Conservation (phyloP, 2,329 filamentous ascomycete species). For the Coleophoma cylindrospora region DNA sequence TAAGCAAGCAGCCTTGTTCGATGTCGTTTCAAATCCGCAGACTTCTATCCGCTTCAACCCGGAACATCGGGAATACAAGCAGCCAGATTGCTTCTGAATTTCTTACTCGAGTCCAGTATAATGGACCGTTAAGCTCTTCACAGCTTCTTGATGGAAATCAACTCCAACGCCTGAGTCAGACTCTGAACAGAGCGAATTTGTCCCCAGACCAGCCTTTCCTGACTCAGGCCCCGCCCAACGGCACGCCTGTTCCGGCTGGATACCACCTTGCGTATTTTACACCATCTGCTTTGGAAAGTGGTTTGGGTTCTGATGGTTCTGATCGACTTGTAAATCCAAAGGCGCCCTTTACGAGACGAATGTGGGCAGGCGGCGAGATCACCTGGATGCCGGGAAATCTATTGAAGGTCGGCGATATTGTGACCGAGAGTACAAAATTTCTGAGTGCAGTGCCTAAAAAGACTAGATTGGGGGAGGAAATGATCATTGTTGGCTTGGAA, state of each 20-base stretch:
- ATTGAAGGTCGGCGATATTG: conserved; percentile 48
- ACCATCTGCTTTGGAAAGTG: conserved; percentile 45
- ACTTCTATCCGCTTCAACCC: no score
- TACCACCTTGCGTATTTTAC: conserved; percentile 64
- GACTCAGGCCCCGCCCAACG: background rate
- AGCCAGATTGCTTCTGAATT: no score
- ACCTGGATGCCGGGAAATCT: conserved; percentile 37
- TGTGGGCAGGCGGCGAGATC: conserved; percentile 64
- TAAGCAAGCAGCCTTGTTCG: no score
- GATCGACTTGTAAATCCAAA: conserved; percentile 58
- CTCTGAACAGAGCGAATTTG: conserved; percentile 41
- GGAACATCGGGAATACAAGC: no score
- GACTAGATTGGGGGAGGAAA: conserved; percentile 49
- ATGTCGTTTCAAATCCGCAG: no score
- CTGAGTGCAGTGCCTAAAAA: conserved; percentile 48
- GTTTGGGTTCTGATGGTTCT: conserved; percentile 55
- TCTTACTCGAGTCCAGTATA: no score
- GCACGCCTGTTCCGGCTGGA: conserved; percentile 24
- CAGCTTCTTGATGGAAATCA: conserved; percentile 62
- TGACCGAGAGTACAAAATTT: conserved; percentile 51
- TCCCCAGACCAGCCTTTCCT: conserved; percentile 2
- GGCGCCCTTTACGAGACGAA: conserved; percentile 54
- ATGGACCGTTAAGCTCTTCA: no score
- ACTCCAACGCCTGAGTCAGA: conserved; percentile 55
- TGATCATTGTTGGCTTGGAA: conserved; percentile 61